These are phyloP conservation scores for Suillus cothurnatus DNA, from an alignment of 768 basidiomycete genomes.

Conservation along the genomic window DNA sequence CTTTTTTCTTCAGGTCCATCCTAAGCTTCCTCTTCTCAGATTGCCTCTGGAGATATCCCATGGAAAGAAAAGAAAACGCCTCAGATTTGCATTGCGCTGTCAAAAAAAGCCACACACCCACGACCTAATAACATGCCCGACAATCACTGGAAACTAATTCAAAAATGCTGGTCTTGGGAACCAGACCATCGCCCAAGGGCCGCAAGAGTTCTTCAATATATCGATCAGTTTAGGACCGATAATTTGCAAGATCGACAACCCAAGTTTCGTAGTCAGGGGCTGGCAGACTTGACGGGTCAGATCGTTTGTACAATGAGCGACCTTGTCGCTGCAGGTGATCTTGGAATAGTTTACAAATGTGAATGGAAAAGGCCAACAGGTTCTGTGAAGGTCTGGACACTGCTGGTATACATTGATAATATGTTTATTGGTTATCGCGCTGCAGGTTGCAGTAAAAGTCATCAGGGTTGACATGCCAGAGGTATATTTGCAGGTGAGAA, in stretches of 20 bases:
- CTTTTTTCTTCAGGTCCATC: background rate
- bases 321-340: background rate
- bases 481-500: background rate
- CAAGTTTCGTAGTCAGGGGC: background rate
- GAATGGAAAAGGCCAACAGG: background rate
- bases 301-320: rapidly evolving
- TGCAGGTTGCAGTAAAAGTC: background rate
- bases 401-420: background rate
- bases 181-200: background rate
- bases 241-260: background rate
- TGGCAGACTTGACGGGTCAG: background rate
- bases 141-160: background rate
- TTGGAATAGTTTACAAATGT: background rate
- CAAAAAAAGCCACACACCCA: rapidly evolving
- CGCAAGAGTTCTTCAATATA: rapidly evolving
- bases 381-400: background rate
- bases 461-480: background rate
- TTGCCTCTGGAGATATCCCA: background rate
- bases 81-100: background rate
- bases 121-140: background rate
- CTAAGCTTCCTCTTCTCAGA: background rate
- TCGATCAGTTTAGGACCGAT: background rate
- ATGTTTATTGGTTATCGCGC: background rate
- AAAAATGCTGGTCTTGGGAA: background rate
- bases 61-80: background rate